A percentile compares a stretch with the other conserved stretches of the same genome.
Conservation (phyloP, 1,284 basidiomycete genomes). For the Schizophyllum amplum region DNA sequence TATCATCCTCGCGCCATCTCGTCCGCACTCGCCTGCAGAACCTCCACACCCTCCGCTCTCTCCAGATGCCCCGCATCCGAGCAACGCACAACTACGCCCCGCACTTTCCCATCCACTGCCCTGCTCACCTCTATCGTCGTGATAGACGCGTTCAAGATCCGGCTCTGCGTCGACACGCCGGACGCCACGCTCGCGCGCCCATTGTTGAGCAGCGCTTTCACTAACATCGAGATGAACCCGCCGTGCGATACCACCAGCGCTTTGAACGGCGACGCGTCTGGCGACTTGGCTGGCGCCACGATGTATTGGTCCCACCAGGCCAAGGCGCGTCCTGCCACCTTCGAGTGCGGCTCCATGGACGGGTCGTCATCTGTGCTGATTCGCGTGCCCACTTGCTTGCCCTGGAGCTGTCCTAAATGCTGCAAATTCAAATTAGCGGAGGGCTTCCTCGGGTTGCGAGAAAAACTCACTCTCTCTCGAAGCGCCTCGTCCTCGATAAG, state of each 20-base stretch:
- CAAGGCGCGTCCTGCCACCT: slow-evolving; percentile 39
- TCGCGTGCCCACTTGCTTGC: slow-evolving; percentile 22
- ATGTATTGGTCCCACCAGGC: slow-evolving; percentile 55
- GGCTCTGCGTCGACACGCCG: slow-evolving; percentile 37
- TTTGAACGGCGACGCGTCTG: slow-evolving; percentile 22
- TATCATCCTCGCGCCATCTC: slow-evolving; percentile 19
- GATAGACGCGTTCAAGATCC: slow-evolving; percentile 47
- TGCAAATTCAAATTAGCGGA: slow-evolving; percentile 1
- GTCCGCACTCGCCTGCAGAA: slow-evolving; percentile 45
- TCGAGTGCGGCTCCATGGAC: slow-evolving; percentile 25
- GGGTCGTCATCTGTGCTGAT: slow-evolving; percentile 3
- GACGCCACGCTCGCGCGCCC: slow-evolving; percentile 27
- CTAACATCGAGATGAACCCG: slow-evolving; percentile 47
- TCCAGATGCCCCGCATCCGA: slow-evolving; percentile 49
- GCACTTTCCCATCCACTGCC: slow-evolving; percentile 17
- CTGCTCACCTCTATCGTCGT: slow-evolving; percentile 46
- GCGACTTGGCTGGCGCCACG: slow-evolving; percentile 16
- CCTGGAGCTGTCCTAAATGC: slow-evolving; percentile 60
- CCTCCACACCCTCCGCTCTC: slow-evolving; percentile 10
- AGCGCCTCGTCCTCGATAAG: slow-evolving; percentile 39
- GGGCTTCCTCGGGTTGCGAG: background rate
- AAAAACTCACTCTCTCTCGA: slow-evolving; percentile 50
- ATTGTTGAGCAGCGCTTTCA: slow-evolving; percentile 36
- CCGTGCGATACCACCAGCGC: slow-evolving; percentile 63
- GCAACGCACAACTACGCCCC: slow-evolving; percentile 41